A percentile compares a stretch with the other conserved stretches of the same genome.
These are phyloP conservation scores for Aspergillus indologenus DNA, from an alignment of 495 filamentous ascomycete genomes.

Conservation along the genomic window DNA sequence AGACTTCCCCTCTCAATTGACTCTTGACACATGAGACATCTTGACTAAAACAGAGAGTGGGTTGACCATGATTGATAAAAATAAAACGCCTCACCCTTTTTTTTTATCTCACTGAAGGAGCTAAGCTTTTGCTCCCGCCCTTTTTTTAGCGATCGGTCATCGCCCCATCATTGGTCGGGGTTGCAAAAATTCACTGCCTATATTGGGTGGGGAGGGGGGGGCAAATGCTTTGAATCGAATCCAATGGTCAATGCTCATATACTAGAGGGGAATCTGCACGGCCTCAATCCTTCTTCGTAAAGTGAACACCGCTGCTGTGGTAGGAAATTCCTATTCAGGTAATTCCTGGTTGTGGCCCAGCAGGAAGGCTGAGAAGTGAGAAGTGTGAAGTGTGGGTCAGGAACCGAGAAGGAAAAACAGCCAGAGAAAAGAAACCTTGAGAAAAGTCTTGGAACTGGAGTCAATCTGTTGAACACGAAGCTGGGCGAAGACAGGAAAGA, in stretches of 20 bases:
- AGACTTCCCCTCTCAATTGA: too few species aligned
- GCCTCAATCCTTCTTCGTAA: not conserved
- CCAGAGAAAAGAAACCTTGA: too few species aligned
- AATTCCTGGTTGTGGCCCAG: not conserved
- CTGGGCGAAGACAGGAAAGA: too few species aligned
- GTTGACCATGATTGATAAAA: not conserved
- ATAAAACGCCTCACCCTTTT: not conserved
- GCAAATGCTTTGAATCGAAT: too few species aligned
- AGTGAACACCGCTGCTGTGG: not conserved
- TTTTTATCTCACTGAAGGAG: too few species aligned
- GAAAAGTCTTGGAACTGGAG: too few species aligned
- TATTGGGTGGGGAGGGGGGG: too few species aligned
- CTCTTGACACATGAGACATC: not conserved
- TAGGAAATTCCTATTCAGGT: not conserved
- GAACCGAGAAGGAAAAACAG: not conserved
- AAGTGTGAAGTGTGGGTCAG: not conserved
- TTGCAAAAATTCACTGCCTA: not conserved
- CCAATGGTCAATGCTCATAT: too few species aligned
- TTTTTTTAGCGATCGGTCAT: not conserved
- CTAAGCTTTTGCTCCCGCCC: not conserved
- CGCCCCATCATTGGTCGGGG: not conserved
- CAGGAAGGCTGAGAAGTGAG: too few species aligned
- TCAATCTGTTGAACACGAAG: too few species aligned
- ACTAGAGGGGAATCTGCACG: too few species aligned
- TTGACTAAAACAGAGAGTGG: not conserved